These are phyloP conservation scores for Takashimella koratensis DNA, from an alignment of 1,284 basidiomycete species.

Conservation along the genomic window DNA sequence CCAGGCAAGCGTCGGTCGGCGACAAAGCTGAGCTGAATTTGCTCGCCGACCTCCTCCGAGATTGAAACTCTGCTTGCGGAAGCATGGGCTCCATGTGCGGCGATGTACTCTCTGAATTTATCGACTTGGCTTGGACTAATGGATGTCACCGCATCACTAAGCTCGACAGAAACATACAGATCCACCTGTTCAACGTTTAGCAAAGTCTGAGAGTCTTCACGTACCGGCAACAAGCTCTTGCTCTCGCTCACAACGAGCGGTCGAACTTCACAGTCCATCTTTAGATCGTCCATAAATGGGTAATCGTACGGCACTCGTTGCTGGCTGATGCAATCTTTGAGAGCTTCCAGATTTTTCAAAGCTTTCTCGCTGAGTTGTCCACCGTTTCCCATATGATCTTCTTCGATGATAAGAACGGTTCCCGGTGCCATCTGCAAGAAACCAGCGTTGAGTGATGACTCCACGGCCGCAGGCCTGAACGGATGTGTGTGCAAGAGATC, in stretches of 20 bases:
- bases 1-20: constrained; percentile 20
- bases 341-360: constrained; percentile 39
- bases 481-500: constrained; percentile 31
- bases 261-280: constrained; percentile 41
- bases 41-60: constrained; percentile 32
- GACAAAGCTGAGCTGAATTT: constrained; percentile 44
- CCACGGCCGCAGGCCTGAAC: constrained; percentile 32
- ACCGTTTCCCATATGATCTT: constrained; percentile 43
- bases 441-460: constrained; percentile 36
- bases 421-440: constrained; percentile 40
- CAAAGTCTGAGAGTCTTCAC: too few species aligned
- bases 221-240: constrained; percentile 43
- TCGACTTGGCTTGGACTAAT: constrained; percentile 11
- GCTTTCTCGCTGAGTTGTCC: constrained; percentile 41
- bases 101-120: constrained; percentile 30
- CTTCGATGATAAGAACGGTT: constrained; percentile 35
- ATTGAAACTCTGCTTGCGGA: constrained; percentile 29
- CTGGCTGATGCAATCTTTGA: constrained; percentile 32
- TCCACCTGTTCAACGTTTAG: constrained; percentile 24
- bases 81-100: constrained; percentile 8
- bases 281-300: constrained; percentile 45
- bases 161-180: constrained; percentile 25
- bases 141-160: neutral
- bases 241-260: constrained; percentile 39
- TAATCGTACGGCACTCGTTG: constrained; percentile 45